Conservation (phyloP, 2,329 filamentous ascomycete genomes). For the Pseudocercospora vitis region DNA sequence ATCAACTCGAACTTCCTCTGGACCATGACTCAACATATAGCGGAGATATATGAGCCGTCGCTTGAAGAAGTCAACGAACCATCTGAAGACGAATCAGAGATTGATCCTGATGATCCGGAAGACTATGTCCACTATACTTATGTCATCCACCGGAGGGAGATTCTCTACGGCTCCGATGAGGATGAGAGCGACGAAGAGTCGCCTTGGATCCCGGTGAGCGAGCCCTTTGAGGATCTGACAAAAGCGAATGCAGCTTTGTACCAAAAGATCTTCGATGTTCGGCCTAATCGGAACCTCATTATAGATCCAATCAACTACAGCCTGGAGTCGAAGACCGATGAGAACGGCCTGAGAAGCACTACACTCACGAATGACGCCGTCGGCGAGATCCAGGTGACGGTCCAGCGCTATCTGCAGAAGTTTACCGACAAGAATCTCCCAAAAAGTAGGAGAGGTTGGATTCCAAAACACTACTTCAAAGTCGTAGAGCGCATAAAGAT, state of each 20-base stretch:
- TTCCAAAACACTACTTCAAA: constrained; percentile 9
- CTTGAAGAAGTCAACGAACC: constrained; percentile 3
- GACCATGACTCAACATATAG: constrained; percentile 2
- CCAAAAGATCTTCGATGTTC: not conserved
- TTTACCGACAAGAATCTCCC: constrained; percentile 9
- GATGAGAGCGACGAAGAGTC: not conserved
- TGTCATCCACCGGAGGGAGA: constrained; percentile 11
- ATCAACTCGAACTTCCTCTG: constrained; percentile 12
- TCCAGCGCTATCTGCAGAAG: not conserved
- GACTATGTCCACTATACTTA: constrained; percentile 17
- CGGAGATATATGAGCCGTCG: constrained; percentile 2
- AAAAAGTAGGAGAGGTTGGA: constrained; percentile 7
- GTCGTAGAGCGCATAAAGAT: not conserved
- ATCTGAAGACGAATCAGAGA: not conserved
- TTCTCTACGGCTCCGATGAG: not conserved
- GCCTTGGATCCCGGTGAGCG: not conserved
- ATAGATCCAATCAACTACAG: not conserved
- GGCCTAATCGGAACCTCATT: not conserved
- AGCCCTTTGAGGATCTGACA: constrained; percentile 3
- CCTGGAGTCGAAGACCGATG: not conserved
- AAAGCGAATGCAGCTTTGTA: constrained; percentile 18
- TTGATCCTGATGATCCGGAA: constrained; percentile 5
- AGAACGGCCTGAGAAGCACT: not conserved
- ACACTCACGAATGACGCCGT: not conserved
- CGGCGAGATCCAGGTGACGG: constrained; percentile 9